These are phyloP conservation scores for Jimgerdemannia lactiflua DNA, from an alignment of 192 early-diverging fungal genomes.

Conservation along the genomic window DNA sequence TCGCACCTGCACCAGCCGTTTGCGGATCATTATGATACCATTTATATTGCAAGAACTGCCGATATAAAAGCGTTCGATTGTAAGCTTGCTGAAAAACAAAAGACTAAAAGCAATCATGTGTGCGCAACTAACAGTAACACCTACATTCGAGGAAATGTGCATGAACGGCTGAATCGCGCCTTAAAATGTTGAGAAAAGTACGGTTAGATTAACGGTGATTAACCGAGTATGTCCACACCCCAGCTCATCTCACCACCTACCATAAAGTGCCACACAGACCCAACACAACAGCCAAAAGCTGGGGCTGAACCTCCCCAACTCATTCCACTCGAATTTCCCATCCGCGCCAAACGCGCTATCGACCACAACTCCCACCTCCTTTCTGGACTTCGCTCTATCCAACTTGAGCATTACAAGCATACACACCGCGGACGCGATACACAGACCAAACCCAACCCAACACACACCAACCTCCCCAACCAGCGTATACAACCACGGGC, in stretches of 20 bases:
- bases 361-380: slow-evolving; percentile 35
- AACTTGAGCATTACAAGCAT: slow-evolving; percentile 34
- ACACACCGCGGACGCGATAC: slow-evolving; percentile 37
- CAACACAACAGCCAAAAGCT: slow-evolving; percentile 49
- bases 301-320: slow-evolving; percentile 19
- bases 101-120: background rate
- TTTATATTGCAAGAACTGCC: slow-evolving; percentile 56
- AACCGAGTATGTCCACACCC: no score
- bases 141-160: slow-evolving; percentile 61
- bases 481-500: slow-evolving; percentile 42
- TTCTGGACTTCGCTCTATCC: slow-evolving; percentile 43
- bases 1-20: slow-evolving; percentile 52
- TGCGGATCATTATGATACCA: slow-evolving; percentile 51
- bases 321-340: slow-evolving; percentile 5
- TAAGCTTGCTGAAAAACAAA: no score
- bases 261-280: slow-evolving; percentile 47
- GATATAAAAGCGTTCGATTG: background rate
- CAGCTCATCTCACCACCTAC: no score
- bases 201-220: no score
- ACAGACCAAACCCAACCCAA: slow-evolving; percentile 52
- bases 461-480: slow-evolving; percentile 35
- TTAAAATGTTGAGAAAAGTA: no score
- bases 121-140: slow-evolving; percentile 8
- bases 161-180: slow-evolving; percentile 57
- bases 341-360: slow-evolving; percentile 13